Evolutionary conservation across 1,139 yeast species (phyloP).

Genomic region (Pichia sp.): DNA sequence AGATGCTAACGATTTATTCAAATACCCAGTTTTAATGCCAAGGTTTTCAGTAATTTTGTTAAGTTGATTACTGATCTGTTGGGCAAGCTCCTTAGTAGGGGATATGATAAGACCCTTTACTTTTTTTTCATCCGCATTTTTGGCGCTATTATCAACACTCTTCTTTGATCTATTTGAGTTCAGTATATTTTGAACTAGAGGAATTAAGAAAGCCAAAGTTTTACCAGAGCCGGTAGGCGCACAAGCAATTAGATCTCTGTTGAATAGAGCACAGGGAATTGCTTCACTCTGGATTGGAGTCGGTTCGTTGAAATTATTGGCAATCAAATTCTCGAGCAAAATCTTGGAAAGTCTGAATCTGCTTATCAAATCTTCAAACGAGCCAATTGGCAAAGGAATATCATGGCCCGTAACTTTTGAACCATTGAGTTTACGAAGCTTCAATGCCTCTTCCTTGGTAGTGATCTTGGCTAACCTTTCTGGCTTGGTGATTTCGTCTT

Average conservation of each 20-base stretch:
- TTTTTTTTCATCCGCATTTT: constrained; percentile 36
- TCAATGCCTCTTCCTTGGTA: constrained; percentile 33
- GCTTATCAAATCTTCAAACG: constrained; percentile 72
- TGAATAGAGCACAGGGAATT: constrained; percentile 31
- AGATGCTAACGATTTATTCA: constrained; percentile 73
- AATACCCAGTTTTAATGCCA: constrained; percentile 58
- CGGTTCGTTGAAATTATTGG: constrained; percentile 74
- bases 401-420: constrained; percentile 30
- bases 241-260: constrained; percentile 43
- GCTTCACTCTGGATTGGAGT: constrained; percentile 87
- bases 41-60: constrained; percentile 51
- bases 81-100: constrained; percentile 90
- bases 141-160: constrained; percentile 11
- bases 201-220: constrained; percentile 85
- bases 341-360: constrained; percentile 65
- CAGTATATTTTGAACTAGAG: constrained; percentile 60
- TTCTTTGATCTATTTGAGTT: constrained; percentile 21
- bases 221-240: constrained; percentile 99
- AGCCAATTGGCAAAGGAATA: constrained; percentile 81
- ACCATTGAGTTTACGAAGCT: constrained; percentile 27
- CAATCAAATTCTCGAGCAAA: constrained; percentile 61
- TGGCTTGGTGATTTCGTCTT: constrained; percentile 28
- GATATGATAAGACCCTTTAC: constrained; percentile 77
- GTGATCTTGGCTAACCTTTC: constrained; percentile 43
- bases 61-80: constrained; percentile 75